A percentile compares a stretch with the other conserved stretches of the same genome.
Evolutionary conservation across 306 rosid genomes (phyloP).

Genomic region (Leucaena leucocephala): DNA sequence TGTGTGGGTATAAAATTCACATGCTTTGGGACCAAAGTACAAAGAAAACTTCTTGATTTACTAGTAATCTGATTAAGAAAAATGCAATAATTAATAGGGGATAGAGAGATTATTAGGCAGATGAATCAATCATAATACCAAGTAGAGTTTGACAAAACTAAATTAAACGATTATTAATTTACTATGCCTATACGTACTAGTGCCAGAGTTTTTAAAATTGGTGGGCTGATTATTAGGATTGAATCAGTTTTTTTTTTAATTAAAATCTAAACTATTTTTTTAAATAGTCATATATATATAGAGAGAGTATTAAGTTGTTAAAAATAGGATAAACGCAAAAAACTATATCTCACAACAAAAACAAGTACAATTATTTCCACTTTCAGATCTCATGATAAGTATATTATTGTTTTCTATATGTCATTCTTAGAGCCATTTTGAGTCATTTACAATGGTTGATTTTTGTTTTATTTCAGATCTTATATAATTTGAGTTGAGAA

Average conservation of each 20-base stretch:
- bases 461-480: neutral
- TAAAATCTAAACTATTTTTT: too few relatives aligned
- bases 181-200: neutral
- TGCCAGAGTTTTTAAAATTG: neutral
- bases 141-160: constrained; percentile 39
- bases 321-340: too few relatives aligned
- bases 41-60: constrained; percentile 29
- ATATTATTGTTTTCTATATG: too few relatives aligned
- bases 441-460: neutral
- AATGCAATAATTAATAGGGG: neutral
- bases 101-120: neutral
- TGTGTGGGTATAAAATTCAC: neutral
- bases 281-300: too few relatives aligned
- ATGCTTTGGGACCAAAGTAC: constrained; percentile 21
- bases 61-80: neutral
- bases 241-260: too few relatives aligned
- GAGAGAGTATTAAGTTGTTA: neutral
- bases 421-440: neutral
- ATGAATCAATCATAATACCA: constrained; percentile 22
- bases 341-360: too few relatives aligned
- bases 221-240: neutral
- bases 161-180: constrained; percentile 21
- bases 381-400: neutral
- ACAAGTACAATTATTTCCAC: neutral
- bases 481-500: neutral